phyloP scores from a whole-genome alignment of 306 rosid species.

The Vigna radiata region DNA sequence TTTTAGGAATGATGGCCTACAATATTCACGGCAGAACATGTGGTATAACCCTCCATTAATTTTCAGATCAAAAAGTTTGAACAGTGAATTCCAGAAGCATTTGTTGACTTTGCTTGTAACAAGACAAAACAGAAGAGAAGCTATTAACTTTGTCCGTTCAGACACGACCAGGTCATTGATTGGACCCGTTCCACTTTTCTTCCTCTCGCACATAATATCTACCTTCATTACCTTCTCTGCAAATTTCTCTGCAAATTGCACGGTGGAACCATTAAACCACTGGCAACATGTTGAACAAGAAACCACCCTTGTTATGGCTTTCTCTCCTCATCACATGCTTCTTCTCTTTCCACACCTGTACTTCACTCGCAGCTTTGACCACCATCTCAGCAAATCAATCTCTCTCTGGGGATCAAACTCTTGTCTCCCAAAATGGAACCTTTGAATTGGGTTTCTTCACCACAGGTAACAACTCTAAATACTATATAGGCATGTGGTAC shows the following conservation, averaged over 20 bases:
- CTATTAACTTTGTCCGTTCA: neutral
- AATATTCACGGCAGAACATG: neutral
- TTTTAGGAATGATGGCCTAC: too few relatives aligned
- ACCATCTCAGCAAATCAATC: slow-evolving; percentile 59
- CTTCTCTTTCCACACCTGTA: slow-evolving; percentile 42
- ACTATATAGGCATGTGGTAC: slow-evolving; percentile 72
- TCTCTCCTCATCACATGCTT: slow-evolving; percentile 42
- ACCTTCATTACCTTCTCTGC: neutral
- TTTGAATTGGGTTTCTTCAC: slow-evolving; percentile 69
- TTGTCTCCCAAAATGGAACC: slow-evolving; percentile 51
- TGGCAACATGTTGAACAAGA: slow-evolving; percentile 36
- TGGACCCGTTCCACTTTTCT: slow-evolving; percentile 15
- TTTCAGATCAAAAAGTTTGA: neutral
- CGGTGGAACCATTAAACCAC: slow-evolving; percentile 39
- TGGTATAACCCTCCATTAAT: neutral
- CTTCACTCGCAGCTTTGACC: slow-evolving; percentile 50
- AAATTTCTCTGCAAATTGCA: slow-evolving; percentile 13
- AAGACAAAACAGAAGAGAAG: neutral
- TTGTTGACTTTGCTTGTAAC: slow-evolving; percentile 23
- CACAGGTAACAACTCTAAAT: slow-evolving; percentile 53
- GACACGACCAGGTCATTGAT: slow-evolving; percentile 34
- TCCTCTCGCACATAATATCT: slow-evolving; percentile 17
- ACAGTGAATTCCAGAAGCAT: neutral
- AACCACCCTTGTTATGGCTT: slow-evolving; percentile 30
- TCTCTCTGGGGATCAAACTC: slow-evolving; percentile 67